Evolutionary conservation across 2,329 filamentous ascomycete species (phyloP), one percentile per base, ranked within the genome.

Genomic region (Penicillium sp.): DNA sequence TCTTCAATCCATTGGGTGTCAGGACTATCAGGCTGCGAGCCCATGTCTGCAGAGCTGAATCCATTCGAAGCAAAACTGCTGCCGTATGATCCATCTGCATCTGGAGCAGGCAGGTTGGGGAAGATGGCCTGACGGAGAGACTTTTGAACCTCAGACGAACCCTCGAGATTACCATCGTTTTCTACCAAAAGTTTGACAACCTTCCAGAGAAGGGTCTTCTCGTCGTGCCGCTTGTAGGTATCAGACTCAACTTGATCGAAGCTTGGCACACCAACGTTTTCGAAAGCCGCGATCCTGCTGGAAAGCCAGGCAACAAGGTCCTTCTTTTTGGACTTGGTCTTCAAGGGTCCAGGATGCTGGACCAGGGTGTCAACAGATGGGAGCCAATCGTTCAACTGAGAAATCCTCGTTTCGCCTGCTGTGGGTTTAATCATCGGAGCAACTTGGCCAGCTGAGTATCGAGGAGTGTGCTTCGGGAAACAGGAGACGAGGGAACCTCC

Each of bases 291-390:
- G 52, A 97, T 93, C 48, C 88, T 90, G 55, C 82, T 78, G 4
- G 81, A 83, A 42, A 99, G 79, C 94, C 95, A 99, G 2, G 84
- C 74, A 41, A 92, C 64, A 0, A 91, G 83, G 50, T 99, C 93
- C 77, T 97, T 99, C 80, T 99, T 99, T 80, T 96, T 97, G 1
- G 87, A 86, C 69, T 97, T 97, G 39, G 86, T 83, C 72, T 88
- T 92, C 27, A 99, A 77, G 3, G 95, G 94, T 0, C 94, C 94
- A 0, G 94, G 94, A 66, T 97, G 97, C 62, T 87, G 91, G 16
- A 85, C 82, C 45, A 94, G 77, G 2, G 86, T 83, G 32, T 94
- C 90, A 22, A 84, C 79, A 8, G 92, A 77, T 4, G 89, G 86
- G 42, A 90, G 77, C 29, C 90, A 79, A 41, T 92, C 86, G 68